A percentile compares a stretch with the other conserved stretches of the same genome.
phyloP scores from a whole-genome alignment of 192 early-diverging fungal genomes.

The Rhizophagus clarus region DNA sequence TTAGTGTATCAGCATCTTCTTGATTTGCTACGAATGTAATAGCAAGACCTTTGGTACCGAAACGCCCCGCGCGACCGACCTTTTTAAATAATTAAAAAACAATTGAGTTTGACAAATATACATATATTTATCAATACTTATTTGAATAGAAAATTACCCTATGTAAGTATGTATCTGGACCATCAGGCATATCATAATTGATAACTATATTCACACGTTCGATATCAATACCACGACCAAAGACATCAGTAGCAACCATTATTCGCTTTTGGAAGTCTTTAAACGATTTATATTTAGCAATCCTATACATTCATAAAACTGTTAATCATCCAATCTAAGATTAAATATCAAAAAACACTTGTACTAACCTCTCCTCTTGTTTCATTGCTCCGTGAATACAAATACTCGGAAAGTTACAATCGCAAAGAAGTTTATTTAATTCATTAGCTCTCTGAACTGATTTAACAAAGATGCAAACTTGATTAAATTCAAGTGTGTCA shows the following conservation, averaged over 20 bases:
- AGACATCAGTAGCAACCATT: conserved; percentile 96
- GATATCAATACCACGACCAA: conserved; percentile 98
- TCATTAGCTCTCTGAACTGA: conserved; percentile 84
- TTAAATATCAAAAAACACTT: not conserved
- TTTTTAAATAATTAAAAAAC: not conserved
- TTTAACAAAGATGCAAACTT: conserved; percentile 97
- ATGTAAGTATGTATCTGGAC: conserved; percentile 90
- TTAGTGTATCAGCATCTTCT: conserved; percentile 74
- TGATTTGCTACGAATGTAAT: conserved; percentile 90
- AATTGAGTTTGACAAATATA: not conserved
- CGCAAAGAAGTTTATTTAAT: conserved; percentile 83
- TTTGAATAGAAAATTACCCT: conserved; percentile 51
- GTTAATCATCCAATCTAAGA: not conserved
- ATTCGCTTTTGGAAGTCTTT: conserved; percentile 94
- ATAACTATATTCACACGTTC: conserved; percentile 99
- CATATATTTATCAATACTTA: too few species aligned
- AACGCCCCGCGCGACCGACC: conserved; percentile 96
- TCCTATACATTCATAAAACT: conserved; percentile 43
- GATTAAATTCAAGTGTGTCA: conserved; percentile 96
- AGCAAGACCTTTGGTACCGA: conserved; percentile 98
- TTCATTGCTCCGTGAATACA: conserved; percentile 89
- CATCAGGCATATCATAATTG: conserved; percentile 97
- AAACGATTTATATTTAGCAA: conserved; percentile 90
- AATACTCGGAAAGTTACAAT: conserved; percentile 93
- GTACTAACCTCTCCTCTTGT: conserved; percentile 82